Percentiles rank a stretch among this genome's conserved stretches.
Conservation (phyloP, 305 asterid species). For the Fraxinus paxiana region DNA sequence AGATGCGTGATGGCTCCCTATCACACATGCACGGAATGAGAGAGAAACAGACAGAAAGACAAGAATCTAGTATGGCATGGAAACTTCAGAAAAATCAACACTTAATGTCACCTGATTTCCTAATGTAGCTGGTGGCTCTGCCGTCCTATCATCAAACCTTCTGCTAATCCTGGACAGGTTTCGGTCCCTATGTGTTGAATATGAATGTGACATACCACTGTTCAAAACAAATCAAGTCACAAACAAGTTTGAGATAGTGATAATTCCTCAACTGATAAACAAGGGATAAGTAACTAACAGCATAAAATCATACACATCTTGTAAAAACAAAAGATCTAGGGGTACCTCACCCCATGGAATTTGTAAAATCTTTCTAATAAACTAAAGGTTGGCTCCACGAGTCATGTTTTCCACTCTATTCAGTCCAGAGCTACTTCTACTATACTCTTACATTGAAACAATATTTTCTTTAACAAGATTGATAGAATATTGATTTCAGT, state of each 20-base stretch:
- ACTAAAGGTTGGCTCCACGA: not conserved
- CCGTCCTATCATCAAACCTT: conserved; percentile 51
- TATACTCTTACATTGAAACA: not conserved
- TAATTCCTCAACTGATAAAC: conserved; percentile 1
- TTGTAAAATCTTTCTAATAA: not conserved
- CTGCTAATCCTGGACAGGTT: conserved; percentile 44
- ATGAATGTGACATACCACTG: conserved; percentile 91
- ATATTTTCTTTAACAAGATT: not conserved
- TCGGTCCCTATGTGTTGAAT: conserved; percentile 63
- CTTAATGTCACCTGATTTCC: conserved; percentile 45
- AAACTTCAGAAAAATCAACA: not conserved
- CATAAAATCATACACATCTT: not conserved
- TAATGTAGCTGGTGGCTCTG: conserved; percentile 41
- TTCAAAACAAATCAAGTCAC: conserved; percentile 17
- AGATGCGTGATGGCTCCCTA: conserved; percentile 70
- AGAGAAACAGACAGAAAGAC: not conserved
- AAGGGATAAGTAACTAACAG: conserved; percentile 3
- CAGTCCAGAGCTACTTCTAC: conserved; percentile 1
- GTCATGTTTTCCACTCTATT: not conserved
- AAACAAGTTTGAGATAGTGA: conserved; percentile 4
- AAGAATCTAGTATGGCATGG: not conserved
- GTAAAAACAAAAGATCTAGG: not conserved
- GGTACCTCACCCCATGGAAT: not conserved
- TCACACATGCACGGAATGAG: conserved; percentile 4
- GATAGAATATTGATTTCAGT: not conserved